Evolutionary conservation across 176 grass and related monocot species (phyloP), one percentile per base, ranked within the genome.

Genomic region (Carex kokanica): DNA sequence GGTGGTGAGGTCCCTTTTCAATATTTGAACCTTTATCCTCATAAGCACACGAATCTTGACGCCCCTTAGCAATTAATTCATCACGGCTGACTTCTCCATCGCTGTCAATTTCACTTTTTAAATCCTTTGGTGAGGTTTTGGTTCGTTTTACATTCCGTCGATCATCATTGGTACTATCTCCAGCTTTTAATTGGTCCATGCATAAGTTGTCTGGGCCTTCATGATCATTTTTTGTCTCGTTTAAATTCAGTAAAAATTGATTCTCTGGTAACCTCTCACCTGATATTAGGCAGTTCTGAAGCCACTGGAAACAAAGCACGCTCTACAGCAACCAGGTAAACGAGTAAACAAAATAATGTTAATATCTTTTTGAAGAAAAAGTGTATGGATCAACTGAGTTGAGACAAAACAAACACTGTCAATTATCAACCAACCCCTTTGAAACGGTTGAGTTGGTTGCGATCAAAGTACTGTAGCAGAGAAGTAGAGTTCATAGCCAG

Each of bases 271-370:
- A 56, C 85, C 81, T 94, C 69, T 95, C 79, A 14, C 95, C 95
- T 0, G 91, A 81, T 65, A 88, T 90, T 56, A 98, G 86, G 86
- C 92, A 93, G 63, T 91, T 87, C 64, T 98, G 90, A 60, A 95
- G 25, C 95, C 95, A 98, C 18, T 95, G 67, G 0, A 89, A 91
- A 52, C 67, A 80, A 29, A 95, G 82, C 74, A 91, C 57, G 32
- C 84, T 84, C 95, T 98, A 87, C 25, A 82, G 69, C 3, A 58
- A 65, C 20, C 10, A 74, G 36, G 36, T 38, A 6, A 38, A 38
- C 36, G 36, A 49, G 40, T 24, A 14, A 40, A 23, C 4, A 58
- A 59, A 40, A 73, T n/a, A 21, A 15, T 38, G 6, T 21, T 57
- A 36, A 60, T 58, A 41, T 74, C 10, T 18, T 8, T 20, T 61